Evolutionary conservation across 345 rosid genomes (phyloP), one percentile per base, ranked within the genome.

Genomic region (Kandelia obovata): DNA sequence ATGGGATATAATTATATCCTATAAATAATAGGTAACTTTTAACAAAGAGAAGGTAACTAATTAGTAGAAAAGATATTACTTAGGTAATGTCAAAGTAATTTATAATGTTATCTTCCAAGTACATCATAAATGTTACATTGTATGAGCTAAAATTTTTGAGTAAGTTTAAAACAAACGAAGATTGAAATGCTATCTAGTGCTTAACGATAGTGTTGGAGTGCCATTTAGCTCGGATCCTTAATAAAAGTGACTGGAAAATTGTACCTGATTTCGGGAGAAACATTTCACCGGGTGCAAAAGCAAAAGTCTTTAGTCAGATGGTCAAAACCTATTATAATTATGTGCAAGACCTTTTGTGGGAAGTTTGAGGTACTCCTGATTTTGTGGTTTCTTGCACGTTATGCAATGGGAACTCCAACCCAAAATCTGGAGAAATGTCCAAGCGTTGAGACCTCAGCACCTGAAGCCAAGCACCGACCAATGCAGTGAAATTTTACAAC

Each of bases 341-440:
- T 58, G 11, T 11, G 7, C 49, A 11, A n/a, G 13, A 32, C 62
- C 55, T n/a, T 71, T 62, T 37, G 27, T 39, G 37, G 68, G 56
- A 56, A 35, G 63, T 63, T 71, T 71, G 68, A 63, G 74, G 64
- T 53, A 62, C 46, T 69, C 17, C 31, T 49, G 37, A 32, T 49
- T 27, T 55, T 25, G 32, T 64, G 59, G 49, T 66, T 65, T n/a
- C 68, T 61, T 69, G 58, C 75, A 69, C 74, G 75, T 56, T 71
- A 65, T 69, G 68, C 13, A 52, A 20, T 72, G 66, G 52, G 26
- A 57, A 52, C 63, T 53, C 32, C 26, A 49, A 23, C 43, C 59
- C 59, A 7, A n/a, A 52, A 51, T 11, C 46, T 20, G 30, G 59
- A 2, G 31, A 8, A 56, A 26, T 8, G 70, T 35, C 58, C 58